Base-by-base conservation (phyloP, 306 rosid genomes). In the Acacia confusa region DNA sequence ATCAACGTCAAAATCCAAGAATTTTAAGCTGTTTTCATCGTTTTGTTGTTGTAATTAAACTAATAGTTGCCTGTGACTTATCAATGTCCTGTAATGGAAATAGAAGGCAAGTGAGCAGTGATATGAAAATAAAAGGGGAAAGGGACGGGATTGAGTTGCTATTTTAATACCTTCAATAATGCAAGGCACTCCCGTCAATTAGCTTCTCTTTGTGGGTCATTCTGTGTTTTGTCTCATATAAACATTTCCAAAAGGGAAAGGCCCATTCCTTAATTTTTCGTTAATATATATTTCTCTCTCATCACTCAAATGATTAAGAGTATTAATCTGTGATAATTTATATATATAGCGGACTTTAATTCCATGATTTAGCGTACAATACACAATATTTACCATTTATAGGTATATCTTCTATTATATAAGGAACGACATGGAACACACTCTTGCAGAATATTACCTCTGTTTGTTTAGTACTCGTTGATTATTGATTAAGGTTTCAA, bases 151-250 rank as follows among this genome's bases (percentile, higher is more conserved):
- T 38, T 67, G 48, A 20, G 27, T 36, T 34, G 72, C 72, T 16
- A 16, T 66, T 19, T 66, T 36, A 20, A 57, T 6, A 43, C 5
- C 25, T n/a, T 1, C 41, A 47, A 24, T 72, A n/a, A 47, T 16
- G 63, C 76, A 27, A 9, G 44, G 25, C 7, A 27, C 27, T 7
- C 17, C 8, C 15, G 10, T 47, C 25, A 2, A 12, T 16, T 27
- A 1, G 22, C 11, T 75, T 44, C 2, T n/a, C 3, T 14, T 0
- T 70, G 44, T 76, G 81, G 81, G 73, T 34, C 81, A 30, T 45
- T 57, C 19, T 9, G 32, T 70, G 85, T 82, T 76, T 70, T 82
- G 74, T 82, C 85, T 32, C 34, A 47, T 41, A 17, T 34, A 16
- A 69, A 58, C 85, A 70, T 32, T 76, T 82, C 16, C 34, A 70